Percentiles rank a stretch among this genome's conserved stretches.
These are phyloP conservation scores for Brettanomyces custersianus DNA, from an alignment of 805 yeast genomes.

Conservation along the genomic window DNA sequence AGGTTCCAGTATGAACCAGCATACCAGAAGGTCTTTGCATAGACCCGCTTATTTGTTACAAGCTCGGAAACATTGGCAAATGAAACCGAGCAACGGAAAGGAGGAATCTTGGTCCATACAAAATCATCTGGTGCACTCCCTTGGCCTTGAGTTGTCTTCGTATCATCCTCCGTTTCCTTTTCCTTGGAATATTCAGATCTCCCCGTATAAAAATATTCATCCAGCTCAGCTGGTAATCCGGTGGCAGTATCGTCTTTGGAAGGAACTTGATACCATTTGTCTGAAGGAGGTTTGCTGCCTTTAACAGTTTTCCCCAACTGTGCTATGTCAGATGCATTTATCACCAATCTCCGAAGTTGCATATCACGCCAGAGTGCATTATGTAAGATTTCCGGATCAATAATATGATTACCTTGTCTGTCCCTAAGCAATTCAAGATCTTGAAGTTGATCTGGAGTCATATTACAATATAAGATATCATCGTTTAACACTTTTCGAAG, in stretches of 20 bases:
- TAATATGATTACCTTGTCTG: slow-evolving; percentile 27
- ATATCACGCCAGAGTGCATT: slow-evolving; percentile 44
- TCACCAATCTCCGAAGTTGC: slow-evolving; percentile 31
- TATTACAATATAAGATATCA: slow-evolving; percentile 38
- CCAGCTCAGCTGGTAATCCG: slow-evolving; percentile 33
- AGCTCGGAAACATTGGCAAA: slow-evolving; percentile 39
- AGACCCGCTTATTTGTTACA: slow-evolving; percentile 36
- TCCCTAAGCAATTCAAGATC: slow-evolving; percentile 32
- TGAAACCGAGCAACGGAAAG: slow-evolving; percentile 45
- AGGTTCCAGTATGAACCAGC: slow-evolving; percentile 57
- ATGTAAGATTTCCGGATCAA: slow-evolving; percentile 30
- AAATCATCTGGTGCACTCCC: too few species aligned
- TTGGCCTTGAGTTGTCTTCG: slow-evolving; percentile 19
- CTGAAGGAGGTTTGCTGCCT: slow-evolving; percentile 21
- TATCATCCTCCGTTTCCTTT: slow-evolving; percentile 10
- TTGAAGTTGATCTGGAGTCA: slow-evolving; percentile 39
- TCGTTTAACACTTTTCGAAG: slow-evolving; percentile 30
- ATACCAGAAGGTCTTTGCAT: slow-evolving; percentile 46
- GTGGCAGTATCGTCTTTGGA: slow-evolving; percentile 38
- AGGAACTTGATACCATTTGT: slow-evolving; percentile 34
- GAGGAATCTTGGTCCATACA: slow-evolving; percentile 42
- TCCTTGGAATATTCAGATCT: slow-evolving; percentile 3
- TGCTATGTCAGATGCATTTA: slow-evolving; percentile 20
- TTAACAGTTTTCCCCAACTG: slow-evolving; percentile 22
- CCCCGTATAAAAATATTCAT: slow-evolving; percentile 8